A percentile compares a stretch with the other conserved stretches of the same genome.
Evolutionary conservation across 2,329 filamentous ascomycete genomes (phyloP).

Genomic region (Hypoxylon sp.): DNA sequence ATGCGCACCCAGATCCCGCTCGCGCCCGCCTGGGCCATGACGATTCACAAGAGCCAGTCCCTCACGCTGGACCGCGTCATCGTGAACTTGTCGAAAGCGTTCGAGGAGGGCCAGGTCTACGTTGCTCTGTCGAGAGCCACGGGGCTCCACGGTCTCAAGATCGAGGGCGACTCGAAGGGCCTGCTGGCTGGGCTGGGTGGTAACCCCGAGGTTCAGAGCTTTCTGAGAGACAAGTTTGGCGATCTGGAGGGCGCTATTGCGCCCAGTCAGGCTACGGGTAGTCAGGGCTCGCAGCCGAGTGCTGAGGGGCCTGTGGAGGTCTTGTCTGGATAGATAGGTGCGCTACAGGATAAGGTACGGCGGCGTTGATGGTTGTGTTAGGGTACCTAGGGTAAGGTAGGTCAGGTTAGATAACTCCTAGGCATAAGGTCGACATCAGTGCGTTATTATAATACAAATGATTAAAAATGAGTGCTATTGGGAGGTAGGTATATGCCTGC

Average conservation of each 20-base stretch:
- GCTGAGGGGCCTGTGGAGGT: too few relatives aligned
- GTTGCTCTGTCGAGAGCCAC: conserved; percentile 68
- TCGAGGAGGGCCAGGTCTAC: conserved; percentile 68
- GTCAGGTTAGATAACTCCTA: too few relatives aligned
- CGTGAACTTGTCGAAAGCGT: conserved; percentile 61
- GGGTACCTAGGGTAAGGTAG: too few relatives aligned
- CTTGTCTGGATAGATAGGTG: too few relatives aligned
- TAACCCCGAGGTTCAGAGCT: conserved; percentile 48
- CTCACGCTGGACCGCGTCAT: conserved; percentile 68
- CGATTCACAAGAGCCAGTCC: conserved; percentile 69
- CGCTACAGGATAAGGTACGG: too few relatives aligned
- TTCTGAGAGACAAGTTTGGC: conserved; percentile 49
- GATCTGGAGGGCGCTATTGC: conserved; percentile 35
- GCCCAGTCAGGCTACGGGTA: too few relatives aligned
- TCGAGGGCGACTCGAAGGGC: conserved; percentile 46
- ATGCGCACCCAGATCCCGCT: conserved; percentile 69
- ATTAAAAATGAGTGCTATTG: too few relatives aligned
- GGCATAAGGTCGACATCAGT: too few relatives aligned
- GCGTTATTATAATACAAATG: too few relatives aligned
- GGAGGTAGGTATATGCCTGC: too few relatives aligned
- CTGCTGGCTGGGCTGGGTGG: conserved; percentile 45
- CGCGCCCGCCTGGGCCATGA: conserved; percentile 68
- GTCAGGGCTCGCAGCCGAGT: too few relatives aligned
- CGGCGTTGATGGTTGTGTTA: too few relatives aligned
- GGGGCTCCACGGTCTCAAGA: conserved; percentile 57